Evolutionary conservation across 1,139 yeast species (phyloP).

Genomic region (Saccharomyces hybrid): DNA sequence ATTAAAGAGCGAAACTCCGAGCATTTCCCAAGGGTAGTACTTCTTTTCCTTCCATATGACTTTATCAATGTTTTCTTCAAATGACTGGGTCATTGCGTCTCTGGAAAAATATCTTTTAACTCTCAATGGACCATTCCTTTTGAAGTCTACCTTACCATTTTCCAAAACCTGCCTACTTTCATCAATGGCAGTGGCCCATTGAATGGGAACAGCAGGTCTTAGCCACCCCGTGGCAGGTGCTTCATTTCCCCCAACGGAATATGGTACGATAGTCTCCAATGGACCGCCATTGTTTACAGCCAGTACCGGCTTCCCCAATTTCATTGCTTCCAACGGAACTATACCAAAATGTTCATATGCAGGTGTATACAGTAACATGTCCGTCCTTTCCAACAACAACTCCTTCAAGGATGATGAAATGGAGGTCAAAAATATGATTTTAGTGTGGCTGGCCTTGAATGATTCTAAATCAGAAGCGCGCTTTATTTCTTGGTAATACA

Average conservation of each 20-base stretch:
- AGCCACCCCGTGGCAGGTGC: constrained; percentile 72
- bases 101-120: constrained; percentile 52
- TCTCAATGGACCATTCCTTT: constrained; percentile 45
- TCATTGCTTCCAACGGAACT: constrained; percentile 94
- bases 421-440: constrained; percentile 75
- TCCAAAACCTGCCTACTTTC: constrained; percentile 34
- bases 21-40: constrained; percentile 16
- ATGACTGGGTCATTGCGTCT: constrained; percentile 51
- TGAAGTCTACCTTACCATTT: constrained; percentile 35
- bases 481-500: constrained; percentile 31
- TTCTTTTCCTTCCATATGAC: constrained; percentile 20
- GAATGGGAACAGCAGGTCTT: constrained; percentile 43
- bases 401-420: constrained; percentile 61
- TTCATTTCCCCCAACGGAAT: constrained; percentile 31
- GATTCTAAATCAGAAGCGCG: constrained; percentile 28
- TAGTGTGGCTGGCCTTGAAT: constrained; percentile 12
- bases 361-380: constrained; percentile 77
- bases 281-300: constrained; percentile 94
- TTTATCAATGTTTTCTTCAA: constrained; percentile 36
- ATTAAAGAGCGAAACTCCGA: constrained; percentile 11
- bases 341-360: constrained; percentile 92
- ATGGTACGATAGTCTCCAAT: constrained; percentile 61
- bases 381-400: constrained; percentile 50
- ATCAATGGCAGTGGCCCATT: constrained; percentile 61
- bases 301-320: constrained; percentile 70